Evolutionary conservation across 345 rosid species (phyloP), one percentile per base, ranked within the genome.

Genomic region (Cardamine chenopodiifolia): DNA sequence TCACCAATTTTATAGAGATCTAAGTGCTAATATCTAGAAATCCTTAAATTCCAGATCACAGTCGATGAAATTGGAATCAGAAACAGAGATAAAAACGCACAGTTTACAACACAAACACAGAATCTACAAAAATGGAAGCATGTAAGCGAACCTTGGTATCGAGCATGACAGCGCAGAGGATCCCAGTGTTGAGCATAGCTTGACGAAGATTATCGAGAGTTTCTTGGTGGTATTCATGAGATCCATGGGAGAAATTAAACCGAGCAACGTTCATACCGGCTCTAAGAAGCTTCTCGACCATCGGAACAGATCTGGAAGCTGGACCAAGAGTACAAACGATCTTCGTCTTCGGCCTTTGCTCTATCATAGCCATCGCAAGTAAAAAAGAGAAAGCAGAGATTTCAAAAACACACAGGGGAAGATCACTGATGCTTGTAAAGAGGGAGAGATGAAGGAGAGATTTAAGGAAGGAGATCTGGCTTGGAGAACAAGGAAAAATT

Each of bases 211-310:
- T 92, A 50, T 92, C 85, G 40, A 94, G 97, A 40, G 99, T 94
- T 83, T 94, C 97, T 59, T 87, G 97, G 53, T 94, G 99, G 42
- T 94, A 94, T 17, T 79, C 90, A 55, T 94, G 97, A 68, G 99
- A 89, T 79, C 99, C 97, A 67, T 94, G 99, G 4, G 98, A 94
- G 82, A 94, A 94, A 82, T 94, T 94, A 85, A 93, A 93, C 50
- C 98, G 87, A 52, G 98, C 98, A 12, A 93, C 97, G 85, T 93
- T 91, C 98, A 94, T 94, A 72, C 98, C 98, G 3, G 93, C 98
- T 58, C 34, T 82, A 54, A 94, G 79, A 14, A 94, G 91, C 85
- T 91, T 94, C 87, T 94, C 98, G 1, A 82, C 5, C 97, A 88
- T 85, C 10, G 84, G 82, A 10, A 90, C 82, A 20, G 98, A 90